Conservation (phyloP, 495 filamentous ascomycete genomes). For the Hypoxylon trugodes region DNA sequence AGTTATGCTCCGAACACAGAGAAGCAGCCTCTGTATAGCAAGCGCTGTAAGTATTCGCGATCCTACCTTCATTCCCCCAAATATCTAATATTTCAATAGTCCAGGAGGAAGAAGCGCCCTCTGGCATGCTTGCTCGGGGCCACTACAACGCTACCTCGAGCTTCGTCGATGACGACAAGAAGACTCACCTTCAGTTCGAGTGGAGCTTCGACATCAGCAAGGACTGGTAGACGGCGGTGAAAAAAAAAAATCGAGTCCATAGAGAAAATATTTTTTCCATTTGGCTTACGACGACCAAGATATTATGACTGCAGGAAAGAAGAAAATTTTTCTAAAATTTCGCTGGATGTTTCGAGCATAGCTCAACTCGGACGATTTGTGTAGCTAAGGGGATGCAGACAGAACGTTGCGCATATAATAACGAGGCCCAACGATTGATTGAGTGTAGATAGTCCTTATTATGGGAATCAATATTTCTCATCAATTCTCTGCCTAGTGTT, state of each 20-base stretch:
- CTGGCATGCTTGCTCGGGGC: constrained; percentile 86
- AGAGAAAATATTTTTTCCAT: neutral
- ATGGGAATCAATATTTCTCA: constrained; percentile 3
- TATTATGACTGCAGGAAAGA: neutral
- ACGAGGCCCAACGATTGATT: constrained; percentile 6
- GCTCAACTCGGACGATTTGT: constrained; percentile 3
- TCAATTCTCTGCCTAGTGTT: constrained; percentile 5
- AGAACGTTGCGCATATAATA: constrained; percentile 10
- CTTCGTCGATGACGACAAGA: constrained; percentile 92
- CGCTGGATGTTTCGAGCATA: neutral
- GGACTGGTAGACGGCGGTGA: constrained; percentile 74
- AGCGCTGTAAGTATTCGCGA: constrained; percentile 75
- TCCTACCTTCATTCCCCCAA: neutral
- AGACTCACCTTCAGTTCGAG: constrained; percentile 85
- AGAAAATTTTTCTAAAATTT: neutral
- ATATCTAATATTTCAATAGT: constrained; percentile 61
- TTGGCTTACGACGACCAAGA: neutral
- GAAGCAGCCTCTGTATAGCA: constrained; percentile 81
- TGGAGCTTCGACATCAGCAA: constrained; percentile 96
- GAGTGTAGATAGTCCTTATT: constrained; percentile 30
- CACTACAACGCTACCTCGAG: constrained; percentile 84
- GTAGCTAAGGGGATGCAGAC: neutral
- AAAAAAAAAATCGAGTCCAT: neutral
- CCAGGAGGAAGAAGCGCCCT: constrained; percentile 85
- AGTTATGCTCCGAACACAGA: constrained; percentile 90